Base-by-base conservation (phyloP, 371 early-diverging fungal species). In the Mortierella sp. region DNA sequence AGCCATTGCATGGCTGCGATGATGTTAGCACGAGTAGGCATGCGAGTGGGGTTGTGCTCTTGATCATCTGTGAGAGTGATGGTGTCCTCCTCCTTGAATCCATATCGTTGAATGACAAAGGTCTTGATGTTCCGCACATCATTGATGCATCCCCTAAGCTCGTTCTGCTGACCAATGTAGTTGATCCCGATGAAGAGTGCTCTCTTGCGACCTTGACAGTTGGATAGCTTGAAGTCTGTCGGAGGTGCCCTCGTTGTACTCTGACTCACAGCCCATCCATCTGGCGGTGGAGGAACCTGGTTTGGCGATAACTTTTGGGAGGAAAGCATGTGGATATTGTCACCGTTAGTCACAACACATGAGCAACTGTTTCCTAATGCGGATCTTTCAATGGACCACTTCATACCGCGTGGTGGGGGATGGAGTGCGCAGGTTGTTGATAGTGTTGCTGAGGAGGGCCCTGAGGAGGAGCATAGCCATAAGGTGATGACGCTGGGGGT, bases 131-230 rank as follows among this genome's bases (percentile, higher is more conserved):
- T 94, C 48, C 85, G 78, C 21, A 96, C 97, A 78, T 98, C 98
- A 71, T 96, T 96, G 70, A 94, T 90, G 80, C 97, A 98, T 82
- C 91, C 92, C 54, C 81, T 69, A 43, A 96, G 86, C 63, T 88
- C 86, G 54, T 80, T 81, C 25, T 73, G 66, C 19, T 94, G 87
- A 21, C 89, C 87, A 37, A 84, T 83, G 79, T 97, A 97, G 74
- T 97, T 97, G 79, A 96, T 95, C 43, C 98, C 98, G 56, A 97
- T 87, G 37, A 97, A 82, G 53, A 97, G 83, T 1, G 95, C 98
- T 40, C 90, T 85, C 76, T 91, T 93, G 57, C 89, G 83, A 29
- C 94, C 92, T 29, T 83, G 86, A 80, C 91, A 93, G 66, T 92
- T 90, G 8, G 94, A 93, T 14, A 91, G 80, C 45, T 85, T 77